Evolutionary conservation across 208 protist species (phyloP).

Genomic region (Zelonia costaricensis): DNA sequence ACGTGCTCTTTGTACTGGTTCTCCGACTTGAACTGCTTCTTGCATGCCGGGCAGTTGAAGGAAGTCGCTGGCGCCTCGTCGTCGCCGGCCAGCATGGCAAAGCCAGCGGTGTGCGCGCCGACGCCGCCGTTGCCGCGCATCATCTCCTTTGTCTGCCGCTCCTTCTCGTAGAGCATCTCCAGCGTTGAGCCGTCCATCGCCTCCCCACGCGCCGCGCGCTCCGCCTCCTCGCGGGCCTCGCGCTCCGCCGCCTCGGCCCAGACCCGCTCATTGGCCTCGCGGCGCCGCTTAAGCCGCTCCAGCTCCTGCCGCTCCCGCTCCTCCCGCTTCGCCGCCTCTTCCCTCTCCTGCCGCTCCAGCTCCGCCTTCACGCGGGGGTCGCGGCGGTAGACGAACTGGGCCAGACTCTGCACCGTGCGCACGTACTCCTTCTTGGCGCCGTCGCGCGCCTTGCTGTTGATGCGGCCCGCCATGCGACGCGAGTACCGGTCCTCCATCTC

Average conservation of each 20-base stretch:
- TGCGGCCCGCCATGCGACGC: conserved; percentile 78
- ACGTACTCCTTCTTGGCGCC: conserved; percentile 87
- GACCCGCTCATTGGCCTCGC: conserved; percentile 75
- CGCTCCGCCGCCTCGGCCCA: conserved; percentile 85
- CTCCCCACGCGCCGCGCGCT: conserved; percentile 72
- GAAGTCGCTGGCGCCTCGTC: conserved; percentile 13
- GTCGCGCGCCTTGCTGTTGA: conserved; percentile 84
- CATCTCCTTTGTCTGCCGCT: conserved; percentile 67
- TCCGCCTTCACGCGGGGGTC: conserved; percentile 84
- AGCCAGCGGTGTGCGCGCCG: conserved; percentile 48
- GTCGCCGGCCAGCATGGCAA: conserved; percentile 68
- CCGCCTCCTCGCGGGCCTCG: conserved; percentile 75
- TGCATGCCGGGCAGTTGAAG: conserved; percentile 85
- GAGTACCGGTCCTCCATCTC: conserved; percentile 90
- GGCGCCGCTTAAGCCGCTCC: conserved; percentile 57
- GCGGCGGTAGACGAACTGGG: conserved; percentile 82
- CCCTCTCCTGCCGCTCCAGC: conserved; percentile 54
- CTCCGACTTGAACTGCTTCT: conserved; percentile 84
- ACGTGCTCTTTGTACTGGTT: conserved; percentile 89
- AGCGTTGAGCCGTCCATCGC: conserved; percentile 69
- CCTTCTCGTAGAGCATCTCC: conserved; percentile 88
- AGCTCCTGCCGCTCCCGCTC: conserved; percentile 56
- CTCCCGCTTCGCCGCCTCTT: conserved; percentile 55
- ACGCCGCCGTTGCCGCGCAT: conserved; percentile 42
- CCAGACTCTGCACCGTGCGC: conserved; percentile 74